These are phyloP conservation scores for Serendipita sp. DNA, from an alignment of 768 basidiomycete species.

Conservation along the genomic window DNA sequence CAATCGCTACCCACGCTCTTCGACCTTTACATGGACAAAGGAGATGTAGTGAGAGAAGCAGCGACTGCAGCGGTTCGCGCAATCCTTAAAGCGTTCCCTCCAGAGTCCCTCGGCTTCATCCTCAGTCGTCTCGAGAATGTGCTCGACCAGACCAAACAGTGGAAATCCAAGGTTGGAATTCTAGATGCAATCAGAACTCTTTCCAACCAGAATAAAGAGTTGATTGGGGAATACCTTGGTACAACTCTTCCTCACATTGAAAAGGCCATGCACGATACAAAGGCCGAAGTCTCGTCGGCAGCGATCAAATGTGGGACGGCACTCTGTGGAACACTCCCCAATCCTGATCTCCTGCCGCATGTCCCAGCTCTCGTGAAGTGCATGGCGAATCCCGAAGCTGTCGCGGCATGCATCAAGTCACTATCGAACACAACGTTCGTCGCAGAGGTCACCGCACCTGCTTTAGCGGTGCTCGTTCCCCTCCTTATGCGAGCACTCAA, in stretches of 20 bases:
- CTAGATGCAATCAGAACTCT: slow-evolving; percentile 72
- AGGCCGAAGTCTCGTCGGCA: slow-evolving; percentile 75
- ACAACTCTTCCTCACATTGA: slow-evolving; percentile 74
- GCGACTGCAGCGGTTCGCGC: slow-evolving; percentile 69
- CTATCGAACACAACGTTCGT: slow-evolving; percentile 93
- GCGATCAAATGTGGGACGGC: slow-evolving; percentile 82
- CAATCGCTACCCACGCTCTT: slow-evolving; percentile 62
- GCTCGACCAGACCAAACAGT: slow-evolving; percentile 66
- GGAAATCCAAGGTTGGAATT: slow-evolving; percentile 88
- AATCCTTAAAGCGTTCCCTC: slow-evolving; percentile 69
- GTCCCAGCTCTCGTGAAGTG: slow-evolving; percentile 81
- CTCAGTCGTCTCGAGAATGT: slow-evolving; percentile 58
- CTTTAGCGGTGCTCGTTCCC: slow-evolving; percentile 88
- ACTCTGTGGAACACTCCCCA: slow-evolving; percentile 80
- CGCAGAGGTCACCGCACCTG: slow-evolving; percentile 92
- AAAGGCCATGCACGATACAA: slow-evolving; percentile 90
- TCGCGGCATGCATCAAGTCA: slow-evolving; percentile 86
- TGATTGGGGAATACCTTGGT: slow-evolving; percentile 72
- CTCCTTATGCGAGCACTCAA: slow-evolving; percentile 81
- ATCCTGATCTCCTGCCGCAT: slow-evolving; percentile 83
- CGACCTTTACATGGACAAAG: slow-evolving; percentile 85
- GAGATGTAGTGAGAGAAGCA: slow-evolving; percentile 74
- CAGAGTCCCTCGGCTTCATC: slow-evolving; percentile 58
- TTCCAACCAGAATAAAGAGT: slow-evolving; percentile 48
- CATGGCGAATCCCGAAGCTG: slow-evolving; percentile 81